Evolutionary conservation across 257 asterid genomes (phyloP).

Genomic region (Solanum paucissectum): DNA sequence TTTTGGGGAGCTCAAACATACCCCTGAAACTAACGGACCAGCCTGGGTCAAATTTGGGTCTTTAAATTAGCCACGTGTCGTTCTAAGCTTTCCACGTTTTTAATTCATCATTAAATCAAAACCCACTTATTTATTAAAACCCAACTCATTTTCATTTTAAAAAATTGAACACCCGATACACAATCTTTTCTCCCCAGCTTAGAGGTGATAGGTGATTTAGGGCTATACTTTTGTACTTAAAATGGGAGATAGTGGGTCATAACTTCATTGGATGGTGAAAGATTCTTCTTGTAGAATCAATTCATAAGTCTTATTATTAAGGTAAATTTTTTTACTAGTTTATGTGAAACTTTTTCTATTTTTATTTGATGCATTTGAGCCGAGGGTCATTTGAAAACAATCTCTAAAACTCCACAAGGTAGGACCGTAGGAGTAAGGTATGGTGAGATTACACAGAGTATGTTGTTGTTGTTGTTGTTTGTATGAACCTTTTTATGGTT

Average conservation of each 20-base stretch:
- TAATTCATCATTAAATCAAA: not conserved
- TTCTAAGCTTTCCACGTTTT: not conserved
- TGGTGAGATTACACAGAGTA: not conserved
- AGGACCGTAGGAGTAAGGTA: not conserved
- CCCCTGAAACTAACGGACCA: not conserved
- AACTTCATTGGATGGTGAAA: not conserved
- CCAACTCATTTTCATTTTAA: not conserved
- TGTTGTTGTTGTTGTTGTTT: not conserved
- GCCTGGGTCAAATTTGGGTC: not conserved
- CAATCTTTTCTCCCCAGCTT: not conserved
- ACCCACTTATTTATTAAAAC: not conserved
- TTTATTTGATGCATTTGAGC: not conserved
- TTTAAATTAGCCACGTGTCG: not conserved
- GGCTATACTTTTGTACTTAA: not conserved
- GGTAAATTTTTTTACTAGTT: not conserved
- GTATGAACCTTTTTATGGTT: not conserved
- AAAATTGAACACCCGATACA: not conserved
- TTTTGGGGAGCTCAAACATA: not conserved
- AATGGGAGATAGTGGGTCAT: not conserved
- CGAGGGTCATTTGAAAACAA: not conserved
- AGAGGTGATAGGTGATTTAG: no score
- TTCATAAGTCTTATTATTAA: not conserved
- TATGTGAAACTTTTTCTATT: not conserved
- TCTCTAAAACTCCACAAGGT: not conserved
- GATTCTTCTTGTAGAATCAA: not conserved